These are phyloP conservation scores for Aphanomyces stellatus DNA, from an alignment of 352 stramenopile genomes.

Conservation along the genomic window DNA sequence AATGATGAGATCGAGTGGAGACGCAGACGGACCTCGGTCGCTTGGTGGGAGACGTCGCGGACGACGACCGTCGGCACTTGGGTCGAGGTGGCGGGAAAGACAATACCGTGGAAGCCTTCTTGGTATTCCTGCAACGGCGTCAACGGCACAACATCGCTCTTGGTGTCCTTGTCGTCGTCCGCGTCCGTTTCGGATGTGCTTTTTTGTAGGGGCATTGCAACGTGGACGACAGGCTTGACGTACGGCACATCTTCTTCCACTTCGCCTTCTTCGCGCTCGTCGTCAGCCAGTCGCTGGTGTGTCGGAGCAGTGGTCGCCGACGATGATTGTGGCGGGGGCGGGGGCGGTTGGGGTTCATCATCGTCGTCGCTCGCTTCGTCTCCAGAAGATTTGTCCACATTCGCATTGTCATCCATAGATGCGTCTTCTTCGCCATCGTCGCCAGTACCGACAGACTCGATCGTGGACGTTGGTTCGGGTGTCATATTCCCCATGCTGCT, in stretches of 20 bases:
- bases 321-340: neutral
- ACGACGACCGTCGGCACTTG: conserved; percentile 8
- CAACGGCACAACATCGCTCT: neutral
- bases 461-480: neutral
- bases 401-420: neutral
- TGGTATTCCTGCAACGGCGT: conserved; percentile 8
- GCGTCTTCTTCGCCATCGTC: neutral
- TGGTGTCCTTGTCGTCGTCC: neutral
- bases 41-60: neutral
- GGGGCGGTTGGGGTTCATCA: neutral
- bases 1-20: neutral
- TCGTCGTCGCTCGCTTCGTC: neutral
- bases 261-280: conserved; percentile 10
- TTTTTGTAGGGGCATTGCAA: neutral
- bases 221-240: neutral
- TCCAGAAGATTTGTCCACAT: neutral
- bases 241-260: conserved; percentile 13
- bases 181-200: neutral
- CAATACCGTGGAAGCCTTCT: conserved; percentile 7
- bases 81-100: neutral
- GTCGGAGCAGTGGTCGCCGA: neutral
- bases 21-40: neutral
- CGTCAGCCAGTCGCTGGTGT: neutral
- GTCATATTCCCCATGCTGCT: too few relatives aligned
- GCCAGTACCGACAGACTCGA: neutral